Evolutionary conservation across 2,329 filamentous ascomycete genomes (phyloP).

Genomic region (Golovinomyces cichoracearum): DNA sequence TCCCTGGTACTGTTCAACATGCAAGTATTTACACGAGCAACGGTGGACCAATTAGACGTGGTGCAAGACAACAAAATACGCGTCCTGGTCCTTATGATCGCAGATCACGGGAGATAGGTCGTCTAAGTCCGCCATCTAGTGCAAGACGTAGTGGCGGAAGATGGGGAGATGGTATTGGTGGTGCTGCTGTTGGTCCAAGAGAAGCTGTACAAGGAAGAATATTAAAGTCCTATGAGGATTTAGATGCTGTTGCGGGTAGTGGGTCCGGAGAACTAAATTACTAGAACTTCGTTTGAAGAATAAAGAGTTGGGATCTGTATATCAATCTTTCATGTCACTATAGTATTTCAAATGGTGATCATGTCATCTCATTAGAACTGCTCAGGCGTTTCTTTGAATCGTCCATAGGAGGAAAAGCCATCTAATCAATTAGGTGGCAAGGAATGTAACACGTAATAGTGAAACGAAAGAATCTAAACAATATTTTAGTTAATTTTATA

Average conservation of each 20-base stretch:
- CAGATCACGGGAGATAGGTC: conserved; percentile 25
- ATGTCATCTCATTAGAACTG: no score
- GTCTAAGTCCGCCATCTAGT: conserved; percentile 23
- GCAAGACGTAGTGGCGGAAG: conserved; percentile 34
- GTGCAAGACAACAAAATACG: conserved; percentile 31
- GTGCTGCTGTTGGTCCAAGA: conserved; percentile 53
- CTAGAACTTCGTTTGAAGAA: no score
- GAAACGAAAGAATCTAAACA: no score
- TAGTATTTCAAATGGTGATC: no score
- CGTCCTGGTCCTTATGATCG: conserved; percentile 52
- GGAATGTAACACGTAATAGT: no score
- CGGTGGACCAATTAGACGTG: conserved; percentile 41
- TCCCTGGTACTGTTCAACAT: conserved; percentile 22
- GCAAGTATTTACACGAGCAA: conserved; percentile 24
- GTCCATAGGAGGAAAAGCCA: no score
- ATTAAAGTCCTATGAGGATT: conserved; percentile 88
- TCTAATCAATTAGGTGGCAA: no score
- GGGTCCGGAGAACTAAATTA: conserved; percentile 78
- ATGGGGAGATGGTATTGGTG: conserved; percentile 49
- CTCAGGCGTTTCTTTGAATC: no score
- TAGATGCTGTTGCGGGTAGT: conserved; percentile 56
- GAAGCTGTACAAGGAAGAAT: conserved; percentile 83
- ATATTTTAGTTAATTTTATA: no score
- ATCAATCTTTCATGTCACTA: no score
- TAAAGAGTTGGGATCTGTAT: no score